Percentiles rank a stretch among this genome's conserved stretches.
These are phyloP conservation scores for Pilasporangium apinafurcum DNA, from an alignment of 352 stramenopile species.

Conservation along the genomic window DNA sequence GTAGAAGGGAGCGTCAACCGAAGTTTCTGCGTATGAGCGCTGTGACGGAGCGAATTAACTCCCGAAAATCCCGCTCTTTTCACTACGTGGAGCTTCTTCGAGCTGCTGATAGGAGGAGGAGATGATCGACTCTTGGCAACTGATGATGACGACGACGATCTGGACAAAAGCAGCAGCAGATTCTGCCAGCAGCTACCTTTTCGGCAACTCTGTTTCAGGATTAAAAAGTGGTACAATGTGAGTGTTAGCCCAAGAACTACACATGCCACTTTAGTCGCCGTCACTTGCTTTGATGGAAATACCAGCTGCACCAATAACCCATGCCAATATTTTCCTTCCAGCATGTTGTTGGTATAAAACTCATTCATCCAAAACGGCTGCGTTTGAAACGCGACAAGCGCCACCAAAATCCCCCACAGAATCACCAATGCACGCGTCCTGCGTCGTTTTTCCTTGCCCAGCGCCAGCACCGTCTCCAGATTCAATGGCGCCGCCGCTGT, in stretches of 20 bases:
- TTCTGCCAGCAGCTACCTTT: conserved; percentile 9
- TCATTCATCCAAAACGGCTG: too few relatives aligned
- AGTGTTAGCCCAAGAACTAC: conserved; percentile 27
- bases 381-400: neutral
- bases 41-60: too few relatives aligned
- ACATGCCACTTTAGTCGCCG: conserved; percentile 28
- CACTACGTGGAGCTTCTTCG: too few relatives aligned
- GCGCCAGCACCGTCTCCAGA: neutral
- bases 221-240: conserved; percentile 30
- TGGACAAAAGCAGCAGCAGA: too few relatives aligned
- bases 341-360: too few relatives aligned
- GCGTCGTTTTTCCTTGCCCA: neutral
- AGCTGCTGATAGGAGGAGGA: too few relatives aligned
- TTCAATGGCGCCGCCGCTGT: too few relatives aligned
- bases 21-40: too few relatives aligned
- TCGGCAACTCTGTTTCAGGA: conserved; percentile 14
- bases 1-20: too few relatives aligned
- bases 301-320: conserved; percentile 21
- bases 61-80: too few relatives aligned
- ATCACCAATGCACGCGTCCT: conserved; percentile 5
- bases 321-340: conserved; percentile 12
- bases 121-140: too few relatives aligned
- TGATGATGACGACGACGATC: too few relatives aligned
- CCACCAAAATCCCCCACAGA: conserved; percentile 1
- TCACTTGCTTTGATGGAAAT: conserved; percentile 44